Evolutionary conservation across 257 asterid genomes (phyloP).

Genomic region (Nemophila menziesii): DNA sequence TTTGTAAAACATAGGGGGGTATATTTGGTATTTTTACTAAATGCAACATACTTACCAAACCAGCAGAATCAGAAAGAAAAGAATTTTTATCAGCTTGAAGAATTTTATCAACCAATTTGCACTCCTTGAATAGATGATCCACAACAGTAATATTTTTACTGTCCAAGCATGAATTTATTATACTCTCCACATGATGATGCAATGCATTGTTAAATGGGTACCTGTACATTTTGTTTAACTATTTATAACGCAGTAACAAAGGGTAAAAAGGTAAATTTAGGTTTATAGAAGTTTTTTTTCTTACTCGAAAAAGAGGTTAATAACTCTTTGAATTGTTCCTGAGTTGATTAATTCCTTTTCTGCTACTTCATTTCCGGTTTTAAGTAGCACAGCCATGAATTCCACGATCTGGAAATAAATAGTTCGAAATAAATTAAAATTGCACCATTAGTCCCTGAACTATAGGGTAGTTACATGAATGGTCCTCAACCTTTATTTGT

Average conservation of each 20-base stretch:
- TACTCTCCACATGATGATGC: slow-evolving; percentile 95
- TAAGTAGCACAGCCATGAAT: slow-evolving; percentile 70
- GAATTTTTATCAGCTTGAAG: slow-evolving; percentile 65
- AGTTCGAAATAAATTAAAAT: neutral
- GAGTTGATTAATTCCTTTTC: slow-evolving; percentile 71
- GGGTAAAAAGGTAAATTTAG: too few species aligned
- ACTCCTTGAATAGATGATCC: slow-evolving; percentile 66
- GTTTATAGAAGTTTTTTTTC: neutral
- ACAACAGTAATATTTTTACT: slow-evolving; percentile 45
- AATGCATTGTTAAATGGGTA: slow-evolving; percentile 87
- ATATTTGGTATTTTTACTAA: too few species aligned
- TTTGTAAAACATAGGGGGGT: too few species aligned
- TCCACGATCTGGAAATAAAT: slow-evolving; percentile 54
- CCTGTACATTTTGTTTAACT: slow-evolving; percentile 39
- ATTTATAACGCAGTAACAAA: too few species aligned
- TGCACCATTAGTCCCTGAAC: too few species aligned
- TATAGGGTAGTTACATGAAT: too few species aligned
- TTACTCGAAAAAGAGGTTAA: slow-evolving; percentile 91
- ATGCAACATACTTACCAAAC: slow-evolving; percentile 59
- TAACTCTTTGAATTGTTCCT: slow-evolving; percentile 65
- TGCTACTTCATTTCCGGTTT: slow-evolving; percentile 76
- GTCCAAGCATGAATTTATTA: slow-evolving; percentile 73
- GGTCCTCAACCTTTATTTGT: too few species aligned
- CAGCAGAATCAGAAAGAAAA: slow-evolving; percentile 35
- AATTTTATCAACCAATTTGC: slow-evolving; percentile 58